phyloP scores from a whole-genome alignment of 176 grass and related monocot species.

The Oryza glumipatula region DNA sequence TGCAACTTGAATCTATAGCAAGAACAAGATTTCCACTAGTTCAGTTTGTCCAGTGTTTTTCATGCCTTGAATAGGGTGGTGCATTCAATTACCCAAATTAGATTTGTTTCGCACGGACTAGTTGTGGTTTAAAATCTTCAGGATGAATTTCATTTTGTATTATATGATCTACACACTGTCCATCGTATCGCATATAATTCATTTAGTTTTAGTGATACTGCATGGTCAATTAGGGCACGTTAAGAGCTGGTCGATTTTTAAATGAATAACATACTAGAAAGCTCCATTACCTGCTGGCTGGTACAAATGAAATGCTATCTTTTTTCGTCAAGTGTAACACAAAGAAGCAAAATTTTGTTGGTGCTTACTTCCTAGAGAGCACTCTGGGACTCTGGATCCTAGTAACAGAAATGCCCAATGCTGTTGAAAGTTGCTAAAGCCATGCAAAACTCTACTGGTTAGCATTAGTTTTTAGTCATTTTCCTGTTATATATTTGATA shows the following conservation, averaged over 20 bases:
- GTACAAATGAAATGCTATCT: not conserved
- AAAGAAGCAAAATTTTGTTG: not conserved
- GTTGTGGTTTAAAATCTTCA: not conserved
- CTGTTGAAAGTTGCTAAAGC: conserved; percentile 14
- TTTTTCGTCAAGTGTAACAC: not conserved
- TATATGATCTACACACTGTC: not conserved
- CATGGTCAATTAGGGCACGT: not conserved
- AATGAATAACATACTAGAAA: conserved; percentile 3
- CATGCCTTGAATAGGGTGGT: not conserved
- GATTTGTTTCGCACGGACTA: conserved; percentile 13
- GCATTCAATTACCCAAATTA: not conserved
- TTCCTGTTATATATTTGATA: not conserved
- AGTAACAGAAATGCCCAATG: not conserved
- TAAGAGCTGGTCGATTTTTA: conserved; percentile 18
- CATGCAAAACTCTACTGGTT: not conserved
- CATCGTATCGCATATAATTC: not conserved
- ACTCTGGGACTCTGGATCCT: conserved; percentile 1
- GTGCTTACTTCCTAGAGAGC: not conserved
- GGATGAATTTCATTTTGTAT: not conserved
- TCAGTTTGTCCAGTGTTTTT: conserved; percentile 10
- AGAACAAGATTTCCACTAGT: not conserved
- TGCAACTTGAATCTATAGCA: not conserved
- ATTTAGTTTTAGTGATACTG: not conserved
- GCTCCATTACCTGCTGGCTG: conserved; percentile 9
- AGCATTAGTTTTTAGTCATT: conserved; percentile 15